Base-by-base conservation (phyloP, 2,329 filamentous ascomycete species). In the Aspergillus amoenus region DNA sequence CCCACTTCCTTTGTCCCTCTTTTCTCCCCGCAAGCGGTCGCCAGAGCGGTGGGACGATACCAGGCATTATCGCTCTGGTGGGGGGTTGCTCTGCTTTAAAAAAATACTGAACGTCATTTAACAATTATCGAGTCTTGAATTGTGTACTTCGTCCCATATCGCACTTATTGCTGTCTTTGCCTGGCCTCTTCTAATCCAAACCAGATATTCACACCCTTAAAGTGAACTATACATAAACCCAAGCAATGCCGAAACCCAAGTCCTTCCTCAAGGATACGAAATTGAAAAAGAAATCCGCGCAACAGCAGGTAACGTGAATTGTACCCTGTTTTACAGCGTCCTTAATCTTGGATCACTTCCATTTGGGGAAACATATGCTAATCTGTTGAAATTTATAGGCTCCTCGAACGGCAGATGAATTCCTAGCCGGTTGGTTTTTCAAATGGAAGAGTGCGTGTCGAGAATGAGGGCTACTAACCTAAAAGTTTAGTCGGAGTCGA, bases 371-470 rank as follows among this genome's bases (percentile, higher is more conserved):
- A 7, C 7, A 9, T 15, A 5, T n/a, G 8, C 18, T 52, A 24
- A 52, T 32, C 2, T 24, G 13, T 18, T 48, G 21, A 5, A 7
- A 30, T 12, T 15, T 11, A 60, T 63, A 86, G 76, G 77, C 75
- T 17, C 83, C 86, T 5, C 79, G 84, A 56, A 84, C 84, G 1
- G 84, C 84, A 51, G 87, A 89, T 75, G 88, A 90, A 61, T 90
- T 84, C 65, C 79, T 89, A 52, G 85, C 84, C 59, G 80, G 82
- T 83, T 69, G 61, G 72, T 63, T 22, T 11, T 34, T 9, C 32
- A 21, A 17, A 27, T 17, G 5, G 6, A 22, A 43, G 17, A 15
- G 41, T 43, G 41, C 41, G 0, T 12, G 18, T 13, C 37, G 34
- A 30, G 17, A 53, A 21, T 44, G 21, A n/a, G 11, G 37, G 4